Evolutionary conservation across 1,284 basidiomycete genomes (phyloP).

Genomic region (Trametes versicolor): DNA sequence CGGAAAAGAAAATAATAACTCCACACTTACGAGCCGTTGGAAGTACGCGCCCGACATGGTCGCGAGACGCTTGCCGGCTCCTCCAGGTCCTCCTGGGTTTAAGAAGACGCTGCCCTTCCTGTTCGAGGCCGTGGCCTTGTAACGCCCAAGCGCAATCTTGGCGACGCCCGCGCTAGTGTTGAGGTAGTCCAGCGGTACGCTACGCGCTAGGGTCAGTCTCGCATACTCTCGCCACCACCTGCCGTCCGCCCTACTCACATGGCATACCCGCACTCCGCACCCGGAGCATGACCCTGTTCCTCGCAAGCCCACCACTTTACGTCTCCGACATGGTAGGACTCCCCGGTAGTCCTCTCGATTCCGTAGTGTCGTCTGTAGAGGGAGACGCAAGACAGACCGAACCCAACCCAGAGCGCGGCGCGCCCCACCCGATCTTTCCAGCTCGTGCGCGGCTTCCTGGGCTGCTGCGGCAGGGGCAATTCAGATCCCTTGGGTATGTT

Average conservation of each 20-base stretch:
- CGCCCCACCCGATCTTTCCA: conserved; percentile 1
- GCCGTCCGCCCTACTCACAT: conserved; percentile 29
- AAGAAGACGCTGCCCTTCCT: conserved; percentile 39
- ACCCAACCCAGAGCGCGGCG: background rate
- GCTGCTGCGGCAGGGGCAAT: background rate
- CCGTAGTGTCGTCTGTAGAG: conserved; percentile 1
- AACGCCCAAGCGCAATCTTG: conserved; percentile 37
- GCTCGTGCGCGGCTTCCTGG: background rate
- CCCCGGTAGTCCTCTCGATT: background rate
- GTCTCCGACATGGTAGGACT: conserved; percentile 6
- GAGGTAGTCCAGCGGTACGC: conserved; percentile 42
- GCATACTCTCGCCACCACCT: background rate
- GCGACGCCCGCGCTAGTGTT: conserved; percentile 36
- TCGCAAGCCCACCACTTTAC: conserved; percentile 28
- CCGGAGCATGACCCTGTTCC: conserved; percentile 11
- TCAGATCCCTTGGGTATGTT: background rate
- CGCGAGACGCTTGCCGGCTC: conserved; percentile 31
- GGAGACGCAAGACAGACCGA: conserved; percentile 6
- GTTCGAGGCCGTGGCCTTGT: conserved; percentile 29
- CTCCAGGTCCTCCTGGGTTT: conserved; percentile 41
- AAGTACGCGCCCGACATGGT: conserved; percentile 20
- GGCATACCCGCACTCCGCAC: conserved; percentile 37
- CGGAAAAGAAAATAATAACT: background rate
- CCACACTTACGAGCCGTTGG: conserved; percentile 30
- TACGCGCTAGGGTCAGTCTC: conserved; percentile 11